phyloP scores from a whole-genome alignment of 1,284 basidiomycete species.

The Quambalaria eucalypti region DNA sequence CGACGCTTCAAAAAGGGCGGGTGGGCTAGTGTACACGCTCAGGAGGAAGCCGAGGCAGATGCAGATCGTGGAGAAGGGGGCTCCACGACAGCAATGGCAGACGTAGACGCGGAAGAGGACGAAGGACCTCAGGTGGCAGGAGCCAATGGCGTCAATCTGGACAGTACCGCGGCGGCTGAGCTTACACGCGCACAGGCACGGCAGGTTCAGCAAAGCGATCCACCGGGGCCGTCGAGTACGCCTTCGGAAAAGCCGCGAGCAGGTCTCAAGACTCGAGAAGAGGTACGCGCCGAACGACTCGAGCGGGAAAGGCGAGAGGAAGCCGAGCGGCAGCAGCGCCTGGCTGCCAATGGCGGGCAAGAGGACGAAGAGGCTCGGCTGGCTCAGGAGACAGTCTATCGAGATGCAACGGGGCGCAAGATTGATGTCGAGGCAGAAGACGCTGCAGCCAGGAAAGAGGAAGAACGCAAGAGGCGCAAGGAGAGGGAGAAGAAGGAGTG shows the following conservation, averaged over 20 bases:
- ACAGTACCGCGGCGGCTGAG: neutral
- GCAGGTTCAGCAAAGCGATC: slow-evolving; percentile 43
- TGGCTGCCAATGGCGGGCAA: slow-evolving; percentile 3
- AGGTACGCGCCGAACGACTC: neutral
- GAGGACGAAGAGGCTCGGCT: slow-evolving; percentile 51
- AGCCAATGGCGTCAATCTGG: neutral
- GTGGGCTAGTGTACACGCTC: neutral
- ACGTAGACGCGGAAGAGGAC: too few species aligned
- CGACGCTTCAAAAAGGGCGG: slow-evolving; percentile 14
- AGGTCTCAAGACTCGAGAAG: neutral
- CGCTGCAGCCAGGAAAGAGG: slow-evolving; percentile 48
- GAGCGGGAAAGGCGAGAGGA: slow-evolving; percentile 43
- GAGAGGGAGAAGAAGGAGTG: slow-evolving; percentile 69
- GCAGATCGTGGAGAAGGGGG: neutral
- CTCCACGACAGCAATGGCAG: too few species aligned
- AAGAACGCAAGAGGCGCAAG: slow-evolving; percentile 59
- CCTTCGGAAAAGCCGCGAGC: neutral
- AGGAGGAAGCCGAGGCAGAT: neutral
- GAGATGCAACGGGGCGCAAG: slow-evolving; percentile 75
- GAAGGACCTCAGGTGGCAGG: slow-evolving; percentile 8
- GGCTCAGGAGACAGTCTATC: slow-evolving; percentile 78
- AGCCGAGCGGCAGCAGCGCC: slow-evolving; percentile 12
- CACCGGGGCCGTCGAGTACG: neutral
- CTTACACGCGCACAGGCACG: slow-evolving; percentile 4
- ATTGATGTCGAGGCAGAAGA: slow-evolving; percentile 72